These are phyloP conservation scores for Euphorbia tirucalli DNA, from an alignment of 345 rosid genomes.

Conservation along the genomic window DNA sequence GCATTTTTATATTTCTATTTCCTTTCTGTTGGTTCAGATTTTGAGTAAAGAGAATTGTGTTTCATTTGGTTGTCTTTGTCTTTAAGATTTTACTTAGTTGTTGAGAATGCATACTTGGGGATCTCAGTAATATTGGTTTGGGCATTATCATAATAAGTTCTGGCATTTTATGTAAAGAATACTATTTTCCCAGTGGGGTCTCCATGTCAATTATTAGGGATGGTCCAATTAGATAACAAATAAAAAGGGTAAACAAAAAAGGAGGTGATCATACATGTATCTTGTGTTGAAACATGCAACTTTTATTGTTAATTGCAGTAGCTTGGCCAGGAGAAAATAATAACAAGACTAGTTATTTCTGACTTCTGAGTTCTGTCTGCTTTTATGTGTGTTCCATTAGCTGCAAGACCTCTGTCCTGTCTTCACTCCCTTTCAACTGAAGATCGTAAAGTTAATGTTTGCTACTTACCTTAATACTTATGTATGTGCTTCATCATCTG, in stretches of 20 bases:
- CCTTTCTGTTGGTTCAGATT: constrained; percentile 8
- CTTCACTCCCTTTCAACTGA: background rate
- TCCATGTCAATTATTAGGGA: background rate
- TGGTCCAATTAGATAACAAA: background rate
- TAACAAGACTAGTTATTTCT: background rate
- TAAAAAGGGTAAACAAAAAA: background rate
- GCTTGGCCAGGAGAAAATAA: background rate
- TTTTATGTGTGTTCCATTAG: background rate
- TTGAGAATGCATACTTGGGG: background rate
- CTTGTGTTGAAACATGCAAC: background rate
- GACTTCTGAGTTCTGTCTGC: background rate
- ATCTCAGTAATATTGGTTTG: constrained; percentile 9
- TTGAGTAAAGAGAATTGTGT: background rate
- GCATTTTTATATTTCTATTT: background rate
- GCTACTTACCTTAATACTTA: background rate
- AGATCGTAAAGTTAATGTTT: background rate
- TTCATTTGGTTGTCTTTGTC: constrained; percentile 1
- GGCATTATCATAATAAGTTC: background rate
- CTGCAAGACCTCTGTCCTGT: background rate
- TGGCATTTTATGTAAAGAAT: too few species aligned
- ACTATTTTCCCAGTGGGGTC: background rate
- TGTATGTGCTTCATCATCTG: background rate
- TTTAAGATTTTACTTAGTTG: background rate
- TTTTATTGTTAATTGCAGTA: background rate
- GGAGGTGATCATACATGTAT: background rate